Evolutionary conservation across 306 rosid species (phyloP).

Genomic region (Rosa chinensis): DNA sequence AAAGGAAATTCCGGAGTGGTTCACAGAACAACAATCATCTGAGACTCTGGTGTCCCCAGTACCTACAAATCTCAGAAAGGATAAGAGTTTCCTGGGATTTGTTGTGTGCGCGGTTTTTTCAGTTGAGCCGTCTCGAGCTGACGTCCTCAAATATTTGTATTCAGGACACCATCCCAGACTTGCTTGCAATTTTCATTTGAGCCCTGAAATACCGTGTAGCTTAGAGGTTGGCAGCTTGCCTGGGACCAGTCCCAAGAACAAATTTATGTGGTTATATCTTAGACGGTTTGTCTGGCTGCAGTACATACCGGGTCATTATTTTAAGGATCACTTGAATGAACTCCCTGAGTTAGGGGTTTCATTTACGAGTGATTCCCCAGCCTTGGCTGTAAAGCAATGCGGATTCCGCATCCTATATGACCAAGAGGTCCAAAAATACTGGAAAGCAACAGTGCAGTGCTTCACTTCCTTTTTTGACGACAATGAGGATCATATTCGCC

Average conservation of each 20-base stretch:
- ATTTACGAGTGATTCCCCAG: not conserved
- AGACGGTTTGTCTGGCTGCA: not conserved
- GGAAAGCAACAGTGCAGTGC: not conserved
- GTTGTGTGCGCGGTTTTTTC: constrained; percentile 16
- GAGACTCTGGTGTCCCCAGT: no score
- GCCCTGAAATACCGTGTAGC: not conserved
- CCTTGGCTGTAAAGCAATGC: not conserved
- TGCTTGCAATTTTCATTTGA: not conserved
- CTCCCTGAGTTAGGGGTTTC: not conserved
- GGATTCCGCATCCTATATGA: not conserved
- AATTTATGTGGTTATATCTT: not conserved
- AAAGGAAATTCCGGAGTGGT: not conserved
- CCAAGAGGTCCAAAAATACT: not conserved
- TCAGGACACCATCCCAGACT: not conserved
- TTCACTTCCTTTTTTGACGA: not conserved
- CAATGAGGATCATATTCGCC: not conserved
- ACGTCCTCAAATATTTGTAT: not conserved
- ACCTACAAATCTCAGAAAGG: not conserved
- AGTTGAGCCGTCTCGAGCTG: not conserved
- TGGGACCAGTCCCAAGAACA: not conserved
- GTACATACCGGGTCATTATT: not conserved
- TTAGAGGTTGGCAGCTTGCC: not conserved
- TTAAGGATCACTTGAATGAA: not conserved
- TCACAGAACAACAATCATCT: not conserved
- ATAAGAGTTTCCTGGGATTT: constrained; percentile 25